Base-by-base conservation (phyloP, 306 rosid genomes). In the Prunus davidiana region DNA sequence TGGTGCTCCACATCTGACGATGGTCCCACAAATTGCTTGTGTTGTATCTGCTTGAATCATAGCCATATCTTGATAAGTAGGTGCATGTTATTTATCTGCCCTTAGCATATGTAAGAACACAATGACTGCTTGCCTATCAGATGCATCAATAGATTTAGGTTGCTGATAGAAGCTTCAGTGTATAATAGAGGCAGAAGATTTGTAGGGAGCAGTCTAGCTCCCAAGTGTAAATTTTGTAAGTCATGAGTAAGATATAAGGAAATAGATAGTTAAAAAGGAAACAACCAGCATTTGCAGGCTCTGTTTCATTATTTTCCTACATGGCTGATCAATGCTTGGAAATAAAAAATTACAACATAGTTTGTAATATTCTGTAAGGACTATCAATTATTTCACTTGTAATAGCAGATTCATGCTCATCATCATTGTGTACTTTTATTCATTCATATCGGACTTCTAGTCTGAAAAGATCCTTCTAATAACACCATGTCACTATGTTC, bases 361-460 rank as follows among this genome's bases (percentile, higher is more conserved):
- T 80, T 78, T 49, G 78, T 84, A 85, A 80, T 84, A 79, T 52
- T 25, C 57, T 87, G 91, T 83, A 71, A 34, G 51, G 82, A 78
- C 38, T 52, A 67, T 78, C 75, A 45, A 54, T 79, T 75, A 58
- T 84, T 76, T 45, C n/a, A 32, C 12, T 43, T 47, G 72, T 71
- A 79, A 45, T 70, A 70, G 64, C 19, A 32, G 64, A 30, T 49
- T 81, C 79, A 13, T 69, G 25, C 25, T 13, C 32, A 15, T 52
- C 25, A 16, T 15, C 49, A 7, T 12, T 3, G 54, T 49, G 54
- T 49, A 14, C 1, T 49, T 49, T 49, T 49, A 38, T 38, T 38
- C 8, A 38, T 7, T 38, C 43, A 38, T 38, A 38, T 38, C 9
- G 43, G 43, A 38, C 43, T 38, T 38, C 0, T 6, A 38, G 43